Base-by-base conservation (phyloP, 2,329 filamentous ascomycete species). In the Trichoderma endophyticum region DNA sequence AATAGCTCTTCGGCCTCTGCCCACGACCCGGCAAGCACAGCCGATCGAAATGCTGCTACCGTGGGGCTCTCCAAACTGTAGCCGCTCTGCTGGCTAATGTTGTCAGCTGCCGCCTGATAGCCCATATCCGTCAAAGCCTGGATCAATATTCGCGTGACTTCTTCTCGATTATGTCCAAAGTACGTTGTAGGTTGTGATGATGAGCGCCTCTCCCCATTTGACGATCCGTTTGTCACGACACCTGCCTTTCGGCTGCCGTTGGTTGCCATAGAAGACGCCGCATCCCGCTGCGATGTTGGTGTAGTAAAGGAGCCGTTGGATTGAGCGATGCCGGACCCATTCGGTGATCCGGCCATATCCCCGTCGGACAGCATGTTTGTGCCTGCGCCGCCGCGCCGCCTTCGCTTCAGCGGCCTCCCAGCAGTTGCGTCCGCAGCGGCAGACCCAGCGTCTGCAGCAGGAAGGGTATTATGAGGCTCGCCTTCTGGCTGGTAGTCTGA, bases 51-150 rank as follows among this genome's bases (percentile, higher is more conserved):
- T 6, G 92, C 89, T n/a, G 94, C 91, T 24, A 98, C 95, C 1
- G 92, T 92, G 2, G 91, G 89, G 73, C 90, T 96, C 82, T 99
- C 96, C 72, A 99, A 84, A 79, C 95, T 90, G 79, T 89, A 97
- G 1, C 94, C 95, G 78, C 95, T 98, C 81, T 97, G 93, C 73
- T 88, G 86, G 77, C 89, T 92, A 71, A 99, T 85, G 73, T 87
- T 90, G 59, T 89, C 86, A 28, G 96, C 95, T 14, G 95, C 93
- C 14, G 86, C 85, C 72, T 90, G 86, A 79, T 98, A 98, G 3
- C 96, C 96, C 83, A 99, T 87, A 80, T 98, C 95, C 28, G 90
- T 89, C 75, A 99, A 83, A 43, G 94, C 93, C 82, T 99, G 96
- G 77, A 99, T 96, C 77, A 99, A 83, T 74, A 98, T 92, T 69